Evolutionary conservation across 1,284 basidiomycete genomes (phyloP).

Genomic region (Hemileia vastatrix): DNA sequence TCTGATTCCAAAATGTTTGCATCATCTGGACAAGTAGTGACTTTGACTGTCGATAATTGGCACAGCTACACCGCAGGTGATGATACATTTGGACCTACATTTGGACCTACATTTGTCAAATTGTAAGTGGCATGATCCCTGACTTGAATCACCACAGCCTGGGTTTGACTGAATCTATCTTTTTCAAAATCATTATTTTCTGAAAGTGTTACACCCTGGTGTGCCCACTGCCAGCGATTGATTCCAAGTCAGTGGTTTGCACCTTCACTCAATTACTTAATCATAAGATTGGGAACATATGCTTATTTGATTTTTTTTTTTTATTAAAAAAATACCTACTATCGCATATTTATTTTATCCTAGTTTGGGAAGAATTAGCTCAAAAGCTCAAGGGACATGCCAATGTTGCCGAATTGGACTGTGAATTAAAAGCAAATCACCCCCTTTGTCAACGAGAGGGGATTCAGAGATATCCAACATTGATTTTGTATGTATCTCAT

Average conservation of each 20-base stretch:
- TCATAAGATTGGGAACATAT: too few relatives aligned
- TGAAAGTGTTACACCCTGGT: slow-evolving; percentile 12
- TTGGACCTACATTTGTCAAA: too few relatives aligned
- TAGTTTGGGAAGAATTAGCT: slow-evolving; percentile 16
- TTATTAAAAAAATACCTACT: neutral
- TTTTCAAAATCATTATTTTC: neutral
- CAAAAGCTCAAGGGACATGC: neutral
- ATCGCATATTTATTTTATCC: neutral
- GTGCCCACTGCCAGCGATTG: slow-evolving; percentile 12
- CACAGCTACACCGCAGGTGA: too few relatives aligned
- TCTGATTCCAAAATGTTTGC: too few relatives aligned
- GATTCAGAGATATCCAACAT: slow-evolving; percentile 4
- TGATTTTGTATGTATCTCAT: slow-evolving; percentile 5
- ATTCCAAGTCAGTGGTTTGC: neutral
- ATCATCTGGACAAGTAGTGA: too few relatives aligned
- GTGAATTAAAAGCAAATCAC: neutral
- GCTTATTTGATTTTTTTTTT: neutral
- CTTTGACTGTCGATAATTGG: slow-evolving; percentile 3
- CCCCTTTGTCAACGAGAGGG: neutral
- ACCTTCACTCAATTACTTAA: neutral
- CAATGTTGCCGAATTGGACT: slow-evolving; percentile 15
- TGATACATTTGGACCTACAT: too few relatives aligned
- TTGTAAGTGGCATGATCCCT: too few relatives aligned
- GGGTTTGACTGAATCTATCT: too few relatives aligned
- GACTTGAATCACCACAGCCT: too few relatives aligned